Evolutionary conservation across 2,329 filamentous ascomycete genomes (phyloP).

Genomic region (Mycosphaerelloides madeirae): DNA sequence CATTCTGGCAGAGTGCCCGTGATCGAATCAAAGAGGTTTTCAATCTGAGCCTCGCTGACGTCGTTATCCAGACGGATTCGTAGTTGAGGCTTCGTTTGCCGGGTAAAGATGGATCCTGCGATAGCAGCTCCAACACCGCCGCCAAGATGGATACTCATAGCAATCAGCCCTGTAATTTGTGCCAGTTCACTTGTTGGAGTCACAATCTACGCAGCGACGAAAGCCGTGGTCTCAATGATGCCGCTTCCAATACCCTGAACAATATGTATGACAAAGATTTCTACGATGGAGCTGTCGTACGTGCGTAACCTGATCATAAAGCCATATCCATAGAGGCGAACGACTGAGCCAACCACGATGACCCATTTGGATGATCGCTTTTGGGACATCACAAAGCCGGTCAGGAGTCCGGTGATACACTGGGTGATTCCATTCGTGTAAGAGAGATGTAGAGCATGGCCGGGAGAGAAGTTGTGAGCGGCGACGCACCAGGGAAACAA

Average conservation of each 20-base stretch:
- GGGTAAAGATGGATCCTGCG: constrained; percentile 49
- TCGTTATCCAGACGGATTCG: constrained; percentile 34
- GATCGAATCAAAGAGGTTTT: constrained; percentile 45
- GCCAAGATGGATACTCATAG: constrained; percentile 31
- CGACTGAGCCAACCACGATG: constrained; percentile 36
- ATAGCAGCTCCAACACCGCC: constrained; percentile 40
- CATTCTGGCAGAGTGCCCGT: constrained; percentile 38
- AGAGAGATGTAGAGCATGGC: constrained; percentile 41
- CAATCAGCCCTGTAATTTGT: constrained; percentile 45
- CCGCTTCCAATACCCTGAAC: constrained; percentile 48
- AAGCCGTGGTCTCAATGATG: constrained; percentile 38
- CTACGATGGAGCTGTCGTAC: constrained; percentile 39
- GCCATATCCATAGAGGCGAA: constrained; percentile 48
- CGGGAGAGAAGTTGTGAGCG: constrained; percentile 38
- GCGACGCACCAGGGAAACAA: constrained; percentile 47
- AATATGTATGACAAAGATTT: constrained; percentile 47
- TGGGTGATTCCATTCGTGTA: constrained; percentile 38
- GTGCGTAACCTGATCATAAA: constrained; percentile 49
- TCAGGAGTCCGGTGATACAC: constrained; percentile 29
- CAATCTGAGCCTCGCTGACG: constrained; percentile 31
- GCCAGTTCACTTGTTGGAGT: constrained; percentile 46
- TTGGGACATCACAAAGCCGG: constrained; percentile 43
- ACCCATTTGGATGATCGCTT: constrained; percentile 47
- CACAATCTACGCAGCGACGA: constrained; percentile 33
- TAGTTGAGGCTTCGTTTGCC: constrained; percentile 39